Conservation (phyloP, 2,329 filamentous ascomycete species). For the Nemania sp. region DNA sequence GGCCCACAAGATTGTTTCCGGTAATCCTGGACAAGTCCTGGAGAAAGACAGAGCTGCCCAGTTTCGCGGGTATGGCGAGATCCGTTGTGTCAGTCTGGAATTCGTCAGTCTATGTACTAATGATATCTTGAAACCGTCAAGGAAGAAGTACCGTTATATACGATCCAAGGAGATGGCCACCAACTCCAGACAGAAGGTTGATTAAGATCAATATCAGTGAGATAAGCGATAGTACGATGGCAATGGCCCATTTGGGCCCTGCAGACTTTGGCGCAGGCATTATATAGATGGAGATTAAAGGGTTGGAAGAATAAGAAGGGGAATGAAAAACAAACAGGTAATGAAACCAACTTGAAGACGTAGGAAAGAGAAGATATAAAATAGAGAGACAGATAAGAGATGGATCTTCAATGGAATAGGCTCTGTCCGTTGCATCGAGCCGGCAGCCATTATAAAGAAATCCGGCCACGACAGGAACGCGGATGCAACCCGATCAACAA, state of each 20-base stretch:
- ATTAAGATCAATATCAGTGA: slow-evolving; percentile 36
- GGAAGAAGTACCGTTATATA: slow-evolving; percentile 41
- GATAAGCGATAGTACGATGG: slow-evolving; percentile 33
- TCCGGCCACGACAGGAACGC: neutral
- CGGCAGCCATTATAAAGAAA: slow-evolving; percentile 15
- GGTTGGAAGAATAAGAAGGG: too few species aligned
- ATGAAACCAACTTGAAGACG: neutral
- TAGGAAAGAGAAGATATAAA: neutral
- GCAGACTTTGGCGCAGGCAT: slow-evolving; percentile 22
- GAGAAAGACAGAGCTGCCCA: slow-evolving; percentile 40
- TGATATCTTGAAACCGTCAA: neutral
- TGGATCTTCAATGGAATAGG: neutral
- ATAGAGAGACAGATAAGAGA: neutral
- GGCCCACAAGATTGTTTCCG: slow-evolving; percentile 41
- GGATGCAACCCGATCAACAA: neutral
- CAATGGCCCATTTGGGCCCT: slow-evolving; percentile 21
- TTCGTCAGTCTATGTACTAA: slow-evolving; percentile 3
- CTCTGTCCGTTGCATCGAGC: neutral
- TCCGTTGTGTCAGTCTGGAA: slow-evolving; percentile 39
- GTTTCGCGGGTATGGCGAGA: slow-evolving; percentile 39
- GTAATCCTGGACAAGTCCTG: slow-evolving; percentile 41
- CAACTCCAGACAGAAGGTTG: slow-evolving; percentile 40
- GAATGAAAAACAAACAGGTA: neutral
- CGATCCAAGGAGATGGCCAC: slow-evolving; percentile 35
- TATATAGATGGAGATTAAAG: neutral